phyloP scores from a whole-genome alignment of 805 yeast species.

The Cyberlindnera saturnus region DNA sequence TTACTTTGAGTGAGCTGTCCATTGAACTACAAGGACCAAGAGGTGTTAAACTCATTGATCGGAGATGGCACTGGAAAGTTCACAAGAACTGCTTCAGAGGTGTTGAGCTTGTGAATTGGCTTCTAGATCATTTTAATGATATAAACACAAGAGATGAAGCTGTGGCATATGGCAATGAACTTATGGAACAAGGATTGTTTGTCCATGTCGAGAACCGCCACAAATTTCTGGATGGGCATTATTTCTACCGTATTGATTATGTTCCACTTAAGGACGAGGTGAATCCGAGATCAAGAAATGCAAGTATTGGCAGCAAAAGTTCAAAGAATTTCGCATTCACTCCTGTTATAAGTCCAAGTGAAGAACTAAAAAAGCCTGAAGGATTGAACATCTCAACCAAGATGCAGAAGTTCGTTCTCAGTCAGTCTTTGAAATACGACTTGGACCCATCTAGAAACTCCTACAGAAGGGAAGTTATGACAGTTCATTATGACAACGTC shows the following conservation, averaged over 20 bases:
- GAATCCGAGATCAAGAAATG: conserved; percentile 6
- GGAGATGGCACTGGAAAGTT: conserved; percentile 86
- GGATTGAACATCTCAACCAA: not conserved
- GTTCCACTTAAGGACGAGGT: conserved; percentile 7
- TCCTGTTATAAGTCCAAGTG: conserved; percentile 12
- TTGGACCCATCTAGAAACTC: conserved; percentile 71
- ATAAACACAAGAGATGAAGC: conserved; percentile 82
- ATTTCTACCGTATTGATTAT: conserved; percentile 49
- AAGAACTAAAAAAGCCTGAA: not conserved
- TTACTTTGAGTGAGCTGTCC: conserved; percentile 50
- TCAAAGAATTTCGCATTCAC: conserved; percentile 10
- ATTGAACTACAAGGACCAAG: conserved; percentile 57
- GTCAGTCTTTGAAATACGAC: conserved; percentile 62
- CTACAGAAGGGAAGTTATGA: conserved; percentile 68
- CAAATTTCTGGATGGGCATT: conserved; percentile 86
- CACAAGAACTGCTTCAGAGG: conserved; percentile 81
- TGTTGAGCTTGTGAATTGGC: conserved; percentile 80
- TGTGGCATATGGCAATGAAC: conserved; percentile 64
- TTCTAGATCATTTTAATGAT: conserved; percentile 71
- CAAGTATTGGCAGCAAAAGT: conserved; percentile 1
- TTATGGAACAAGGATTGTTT: conserved; percentile 69
- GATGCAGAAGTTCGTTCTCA: conserved; percentile 43
- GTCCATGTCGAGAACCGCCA: conserved; percentile 82
- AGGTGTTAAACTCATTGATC: conserved; percentile 64
- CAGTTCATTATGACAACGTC: conserved; percentile 84